Evolutionary conservation across 225 moss, liverwort and hornwort species (phyloP), one percentile per base, ranked within the genome.

Genomic region (Sphagnum contortum): DNA sequence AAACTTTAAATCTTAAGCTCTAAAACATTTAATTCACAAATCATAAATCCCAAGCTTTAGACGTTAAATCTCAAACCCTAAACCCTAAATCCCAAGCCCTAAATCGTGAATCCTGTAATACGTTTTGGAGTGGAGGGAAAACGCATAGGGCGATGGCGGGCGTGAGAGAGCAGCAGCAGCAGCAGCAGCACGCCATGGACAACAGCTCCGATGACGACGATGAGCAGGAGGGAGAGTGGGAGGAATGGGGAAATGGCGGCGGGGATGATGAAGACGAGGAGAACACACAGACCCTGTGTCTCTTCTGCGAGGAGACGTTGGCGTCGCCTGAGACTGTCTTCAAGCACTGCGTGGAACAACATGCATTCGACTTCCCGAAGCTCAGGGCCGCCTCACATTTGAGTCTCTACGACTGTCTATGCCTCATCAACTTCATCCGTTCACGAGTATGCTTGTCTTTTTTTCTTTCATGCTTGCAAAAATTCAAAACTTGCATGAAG

Each of bases 401-500:
- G 59, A 76, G 74, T 47, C 80, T 89, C 66, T 89, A 87, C 65
- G 85, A 87, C 9, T 83, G 81, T 55, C 48, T 87, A 59, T 87
- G 87, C 48, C 68, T 92, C 50, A 85, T 85, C 49, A 92, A 89
- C 62, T 87, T 72, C 74, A 83, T 89, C 57, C 85, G 87, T 45
- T 68, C 77, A 0, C 68, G 83, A 81, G 89, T 85, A 55, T 47
- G 47, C 29, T 50, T 50, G 57, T 8, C 11, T 49, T 46, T 45
- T 45, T 44, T 52, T 2, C 13, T 12, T 50, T 45, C 12, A 29
- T 29, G 29, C 29, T 29, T 29, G 29, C 29, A 29, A 29, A 29
- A 29, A 0, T 29, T 29, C 0, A 29, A 29, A 29, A 29, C 29
- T 29, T 29, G 29, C 29, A 29, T 29, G 29, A 29, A 29, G 29